These are phyloP conservation scores for Teratosphaeriaceae sp. DNA, from an alignment of 2,329 filamentous ascomycete genomes.

Conservation along the genomic window DNA sequence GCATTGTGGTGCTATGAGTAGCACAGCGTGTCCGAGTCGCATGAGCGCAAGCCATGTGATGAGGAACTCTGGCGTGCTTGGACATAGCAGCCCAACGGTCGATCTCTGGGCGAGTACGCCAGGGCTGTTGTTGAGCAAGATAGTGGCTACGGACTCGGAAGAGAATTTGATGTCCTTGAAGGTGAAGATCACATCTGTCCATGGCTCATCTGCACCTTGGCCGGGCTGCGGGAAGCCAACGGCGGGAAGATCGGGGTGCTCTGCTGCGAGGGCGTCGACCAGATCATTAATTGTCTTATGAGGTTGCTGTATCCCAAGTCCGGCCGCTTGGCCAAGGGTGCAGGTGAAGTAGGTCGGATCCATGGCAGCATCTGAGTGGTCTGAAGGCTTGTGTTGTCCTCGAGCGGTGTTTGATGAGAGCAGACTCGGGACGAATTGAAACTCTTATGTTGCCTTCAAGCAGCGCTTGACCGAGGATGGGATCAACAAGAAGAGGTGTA, in stretches of 20 bases:
- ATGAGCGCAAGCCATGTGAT: constrained; percentile 56
- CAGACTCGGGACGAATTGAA: too few species aligned
- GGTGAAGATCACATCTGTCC: constrained; percentile 25
- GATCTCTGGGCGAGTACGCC: constrained; percentile 11
- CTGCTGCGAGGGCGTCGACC: constrained; percentile 42
- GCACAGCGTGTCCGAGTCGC: constrained; percentile 46
- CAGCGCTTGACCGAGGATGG: too few species aligned
- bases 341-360: constrained; percentile 53
- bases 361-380: constrained; percentile 3
- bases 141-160: constrained; percentile 31
- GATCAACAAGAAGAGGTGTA: too few species aligned
- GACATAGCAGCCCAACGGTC: constrained; percentile 49
- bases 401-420: too few species aligned
- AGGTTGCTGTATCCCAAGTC: constrained; percentile 26
- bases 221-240: constrained; percentile 43
- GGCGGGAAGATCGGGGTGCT: constrained; percentile 36
- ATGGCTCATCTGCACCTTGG: constrained; percentile 6
- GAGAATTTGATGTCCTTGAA: constrained; percentile 31
- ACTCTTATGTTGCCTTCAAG: too few species aligned
- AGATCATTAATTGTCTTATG: constrained; percentile 45
- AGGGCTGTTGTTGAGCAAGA: constrained; percentile 17
- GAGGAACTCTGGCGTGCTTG: constrained; percentile 52
- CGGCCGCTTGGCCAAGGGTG: constrained; percentile 51
- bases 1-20: constrained; percentile 51
- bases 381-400: too few species aligned